Evolutionary conservation across 441 rosid genomes (phyloP).

Genomic region (Euphorbia schlechtendalii): DNA sequence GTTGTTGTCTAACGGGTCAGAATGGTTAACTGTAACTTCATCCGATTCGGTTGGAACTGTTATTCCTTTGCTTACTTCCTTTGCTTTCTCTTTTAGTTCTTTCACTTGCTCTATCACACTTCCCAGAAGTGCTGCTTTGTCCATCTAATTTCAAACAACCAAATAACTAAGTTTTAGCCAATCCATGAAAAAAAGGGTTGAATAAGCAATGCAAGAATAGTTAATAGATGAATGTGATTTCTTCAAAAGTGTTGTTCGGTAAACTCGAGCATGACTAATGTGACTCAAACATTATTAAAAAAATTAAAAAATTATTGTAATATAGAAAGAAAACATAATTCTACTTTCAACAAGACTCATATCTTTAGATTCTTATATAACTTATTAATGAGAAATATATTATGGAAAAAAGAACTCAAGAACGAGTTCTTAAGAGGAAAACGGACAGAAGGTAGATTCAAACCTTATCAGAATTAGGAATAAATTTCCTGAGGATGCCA

Average conservation of each 20-base stretch:
- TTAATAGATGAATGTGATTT: too few species aligned
- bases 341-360: too few species aligned
- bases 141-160: conserved; percentile 42
- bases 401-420: background rate
- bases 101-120: conserved; percentile 69
- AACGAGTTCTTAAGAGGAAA: background rate
- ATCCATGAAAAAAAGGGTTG: too few species aligned
- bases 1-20: background rate
- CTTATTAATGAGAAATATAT: background rate
- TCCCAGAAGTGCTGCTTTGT: conserved; percentile 84
- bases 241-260: too few species aligned
- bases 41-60: conserved; percentile 64
- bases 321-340: too few species aligned
- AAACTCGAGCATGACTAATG: too few species aligned
- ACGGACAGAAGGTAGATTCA: background rate
- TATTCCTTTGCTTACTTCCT: conserved; percentile 39
- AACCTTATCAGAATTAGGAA: conserved; percentile 90
- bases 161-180: too few species aligned
- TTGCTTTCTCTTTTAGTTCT: conserved; percentile 60
- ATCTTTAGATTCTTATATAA: too few species aligned
- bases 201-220: too few species aligned
- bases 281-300: too few species aligned
- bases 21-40: conserved; percentile 48
- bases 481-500: conserved; percentile 64
- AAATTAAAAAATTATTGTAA: background rate